phyloP scores from a whole-genome alignment of 805 yeast species.

The Cyberlindnera mississippiensis region DNA sequence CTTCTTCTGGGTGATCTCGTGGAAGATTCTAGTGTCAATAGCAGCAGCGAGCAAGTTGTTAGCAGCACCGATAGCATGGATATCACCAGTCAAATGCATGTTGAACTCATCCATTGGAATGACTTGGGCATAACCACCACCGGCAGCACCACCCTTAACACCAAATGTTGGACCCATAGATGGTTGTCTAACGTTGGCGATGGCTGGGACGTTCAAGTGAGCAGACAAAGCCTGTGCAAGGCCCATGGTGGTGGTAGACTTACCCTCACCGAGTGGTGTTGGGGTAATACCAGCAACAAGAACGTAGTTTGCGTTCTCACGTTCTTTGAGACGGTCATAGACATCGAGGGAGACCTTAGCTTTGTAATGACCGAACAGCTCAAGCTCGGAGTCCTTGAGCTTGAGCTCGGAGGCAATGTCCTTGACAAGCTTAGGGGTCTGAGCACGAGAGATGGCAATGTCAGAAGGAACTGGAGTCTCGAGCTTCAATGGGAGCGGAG shows the following conservation, averaged over 20 bases:
- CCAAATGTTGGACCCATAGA: conserved; percentile 90
- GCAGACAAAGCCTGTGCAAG: conserved; percentile 79
- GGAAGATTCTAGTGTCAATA: conserved; percentile 82
- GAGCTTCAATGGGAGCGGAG: conserved; percentile 56
- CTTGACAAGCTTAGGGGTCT: conserved; percentile 64
- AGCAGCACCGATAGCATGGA: conserved; percentile 81
- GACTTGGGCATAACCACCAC: conserved; percentile 85
- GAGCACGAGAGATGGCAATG: conserved; percentile 72
- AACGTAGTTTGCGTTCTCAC: conserved; percentile 65
- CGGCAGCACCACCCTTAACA: conserved; percentile 88
- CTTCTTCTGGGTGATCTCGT: conserved; percentile 66
- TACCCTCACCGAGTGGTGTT: conserved; percentile 84
- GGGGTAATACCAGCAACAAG: conserved; percentile 84
- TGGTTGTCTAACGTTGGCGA: conserved; percentile 84
- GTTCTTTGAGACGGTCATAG: conserved; percentile 56
- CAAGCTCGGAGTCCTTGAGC: conserved; percentile 61
- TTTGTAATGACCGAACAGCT: conserved; percentile 70
- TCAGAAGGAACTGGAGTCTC: conserved; percentile 76
- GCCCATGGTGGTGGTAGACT: conserved; percentile 81
- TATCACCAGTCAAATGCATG: conserved; percentile 83
- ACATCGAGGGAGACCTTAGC: conserved; percentile 69
- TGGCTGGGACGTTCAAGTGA: conserved; percentile 60
- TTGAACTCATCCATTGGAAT: conserved; percentile 88
- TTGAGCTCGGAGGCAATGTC: conserved; percentile 70
- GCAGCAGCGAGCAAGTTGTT: conserved; percentile 82